Base-by-base conservation (phyloP, 129 eudicot species). In the Artemisia annua region DNA sequence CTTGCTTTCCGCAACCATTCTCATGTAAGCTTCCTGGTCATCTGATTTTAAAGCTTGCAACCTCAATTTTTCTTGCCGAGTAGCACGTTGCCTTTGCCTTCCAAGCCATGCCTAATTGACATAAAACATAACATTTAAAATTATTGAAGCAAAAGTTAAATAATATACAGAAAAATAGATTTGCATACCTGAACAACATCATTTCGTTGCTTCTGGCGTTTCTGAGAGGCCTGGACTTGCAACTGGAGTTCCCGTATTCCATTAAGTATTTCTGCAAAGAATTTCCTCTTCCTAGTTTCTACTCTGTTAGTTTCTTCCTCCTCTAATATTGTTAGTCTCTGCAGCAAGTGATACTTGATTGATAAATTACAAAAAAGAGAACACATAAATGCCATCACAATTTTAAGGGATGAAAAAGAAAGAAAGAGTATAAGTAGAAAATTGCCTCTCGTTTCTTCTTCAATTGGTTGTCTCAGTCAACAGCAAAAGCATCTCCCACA, bases 41-140 rank as follows among this genome's bases (percentile, higher is more conserved):
- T n/a, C n/a, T n/a, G n/a, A n/a, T n/a, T n/a, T 88, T 55, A 94
- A 73, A 74, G 99, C 99, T 81, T 94, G 97, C 78, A 94, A 83
- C 88, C 99, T 88, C 89, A 94, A 65, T 71, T 94, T 90, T 77
- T 90, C 97, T 70, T 82, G 88, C 66, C 99, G 74, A 19, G 96
- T 88, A 75, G 99, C 99, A 70, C 96, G 86, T 76, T 94, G 96
- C 79, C 99, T 83, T 75, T 90, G 99, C 82, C 97, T 94, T 75
- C 93, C 99, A 75, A 90, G 99, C 99, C 99, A 94, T 78, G 96
- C 91, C 97, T 94, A 75, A 54, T 24, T 43, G 74, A 72, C 50
- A 65, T 44, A 69, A 72, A 30, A 61, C 53, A n/a, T n/a, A n/a
- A n/a, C n/a, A n/a, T n/a, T n/a, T n/a, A n/a, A n/a, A n/a, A n/a